phyloP scores from a whole-genome alignment of 768 basidiomycete genomes.

The Hypholoma sublateritium region DNA sequence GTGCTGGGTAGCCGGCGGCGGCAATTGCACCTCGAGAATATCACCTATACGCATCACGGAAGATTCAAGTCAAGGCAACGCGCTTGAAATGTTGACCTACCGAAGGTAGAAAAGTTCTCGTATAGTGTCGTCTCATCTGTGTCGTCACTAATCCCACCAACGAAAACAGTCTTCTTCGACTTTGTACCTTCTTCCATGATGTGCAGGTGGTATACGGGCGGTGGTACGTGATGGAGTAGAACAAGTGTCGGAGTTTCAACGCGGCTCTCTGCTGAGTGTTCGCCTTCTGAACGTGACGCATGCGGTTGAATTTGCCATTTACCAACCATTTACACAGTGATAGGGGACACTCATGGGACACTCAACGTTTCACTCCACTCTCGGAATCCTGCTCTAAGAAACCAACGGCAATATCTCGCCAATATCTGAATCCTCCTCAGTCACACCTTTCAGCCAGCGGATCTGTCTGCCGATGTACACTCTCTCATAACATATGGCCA shows the following conservation, averaged over 20 bases:
- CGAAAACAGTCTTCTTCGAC: constrained; percentile 83
- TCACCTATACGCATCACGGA: constrained; percentile 59
- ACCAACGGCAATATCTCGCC: too few relatives aligned
- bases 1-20: constrained; percentile 72
- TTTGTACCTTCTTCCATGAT: constrained; percentile 81
- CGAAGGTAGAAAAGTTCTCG: constrained; percentile 85
- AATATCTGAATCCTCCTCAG: too few relatives aligned
- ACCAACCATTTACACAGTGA: too few relatives aligned
- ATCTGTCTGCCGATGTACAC: too few relatives aligned
- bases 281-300: too few relatives aligned
- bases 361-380: too few relatives aligned
- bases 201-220: not conserved
- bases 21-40: constrained; percentile 89
- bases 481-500: too few relatives aligned
- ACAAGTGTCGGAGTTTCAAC: constrained; percentile 5
- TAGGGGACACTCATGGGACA: too few relatives aligned
- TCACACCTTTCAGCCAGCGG: too few relatives aligned
- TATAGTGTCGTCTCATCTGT: constrained; percentile 78
- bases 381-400: too few relatives aligned
- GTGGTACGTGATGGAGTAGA: not conserved
- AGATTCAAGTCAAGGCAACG: not conserved
- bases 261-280: too few relatives aligned
- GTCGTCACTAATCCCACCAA: constrained; percentile 82
- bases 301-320: too few relatives aligned
- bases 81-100: constrained; percentile 40